These are phyloP conservation scores for Hibiscus syriacus DNA, from an alignment of 345 rosid genomes.

Conservation along the genomic window DNA sequence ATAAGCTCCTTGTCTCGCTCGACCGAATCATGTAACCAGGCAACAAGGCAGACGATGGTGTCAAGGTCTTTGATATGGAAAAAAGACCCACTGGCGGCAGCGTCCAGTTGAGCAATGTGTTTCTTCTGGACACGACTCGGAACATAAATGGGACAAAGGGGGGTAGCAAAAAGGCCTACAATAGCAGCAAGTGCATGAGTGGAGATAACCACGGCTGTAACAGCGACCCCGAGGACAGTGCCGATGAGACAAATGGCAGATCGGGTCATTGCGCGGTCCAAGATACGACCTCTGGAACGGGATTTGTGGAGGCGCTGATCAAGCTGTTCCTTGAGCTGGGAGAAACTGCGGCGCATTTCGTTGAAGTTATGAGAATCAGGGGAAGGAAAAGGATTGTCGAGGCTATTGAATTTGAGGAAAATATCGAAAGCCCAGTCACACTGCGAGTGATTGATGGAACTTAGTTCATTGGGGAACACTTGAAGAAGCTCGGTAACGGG, in stretches of 20 bases:
- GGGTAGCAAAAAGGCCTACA: constrained; percentile 36
- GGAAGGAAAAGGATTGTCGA: constrained; percentile 61
- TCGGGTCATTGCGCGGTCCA: constrained; percentile 38
- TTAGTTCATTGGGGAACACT: constrained; percentile 37
- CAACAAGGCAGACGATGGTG: constrained; percentile 54
- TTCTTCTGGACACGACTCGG: constrained; percentile 42
- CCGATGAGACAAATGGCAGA: constrained; percentile 49
- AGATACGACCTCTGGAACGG: constrained; percentile 39
- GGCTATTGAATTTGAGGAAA: constrained; percentile 38
- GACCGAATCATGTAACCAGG: constrained; percentile 35
- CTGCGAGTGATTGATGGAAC: constrained; percentile 30
- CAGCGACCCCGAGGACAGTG: constrained; percentile 31
- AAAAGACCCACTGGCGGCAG: constrained; percentile 49
- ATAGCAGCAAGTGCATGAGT: constrained; percentile 51
- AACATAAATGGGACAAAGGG: constrained; percentile 34
- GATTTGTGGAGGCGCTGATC: constrained; percentile 45
- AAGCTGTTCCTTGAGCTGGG: constrained; percentile 49
- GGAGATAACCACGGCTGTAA: constrained; percentile 35
- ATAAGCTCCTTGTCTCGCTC: constrained; percentile 45
- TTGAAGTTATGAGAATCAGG: constrained; percentile 37
- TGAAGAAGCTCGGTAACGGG: constrained; percentile 55
- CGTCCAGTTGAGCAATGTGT: constrained; percentile 58
- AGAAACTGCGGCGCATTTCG: constrained; percentile 46
- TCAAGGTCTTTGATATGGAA: constrained; percentile 46
- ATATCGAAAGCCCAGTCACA: constrained; percentile 41